Percentiles rank a stretch among this genome's conserved stretches.
Conservation (phyloP, 108 stramenopile species). For the Nitzschia putrida region DNA sequence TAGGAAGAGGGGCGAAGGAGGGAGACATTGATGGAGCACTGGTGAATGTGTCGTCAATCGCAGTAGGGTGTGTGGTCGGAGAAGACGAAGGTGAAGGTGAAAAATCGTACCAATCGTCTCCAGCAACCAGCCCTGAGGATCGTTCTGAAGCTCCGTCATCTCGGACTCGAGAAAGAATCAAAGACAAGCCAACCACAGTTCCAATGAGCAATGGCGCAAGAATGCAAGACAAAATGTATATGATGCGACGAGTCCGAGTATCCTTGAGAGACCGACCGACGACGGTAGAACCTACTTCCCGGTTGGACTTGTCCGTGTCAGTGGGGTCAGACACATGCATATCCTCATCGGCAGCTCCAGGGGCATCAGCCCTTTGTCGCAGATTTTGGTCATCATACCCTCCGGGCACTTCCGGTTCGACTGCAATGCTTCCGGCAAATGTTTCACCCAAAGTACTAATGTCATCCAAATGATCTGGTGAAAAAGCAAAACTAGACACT, state of each 20-base stretch:
- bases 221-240: neutral
- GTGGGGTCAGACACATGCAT: neutral
- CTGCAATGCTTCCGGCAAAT: neutral
- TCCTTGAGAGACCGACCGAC: neutral
- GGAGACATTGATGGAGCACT: too few species aligned
- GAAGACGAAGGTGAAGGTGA: too few species aligned
- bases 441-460: conserved; percentile 3
- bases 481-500: neutral
- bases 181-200: conserved; percentile 1
- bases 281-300: neutral
- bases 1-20: too few species aligned
- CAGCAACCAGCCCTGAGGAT: too few species aligned
- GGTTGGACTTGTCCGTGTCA: neutral
- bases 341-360: neutral
- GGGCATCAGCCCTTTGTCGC: neutral
- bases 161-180: neutral
- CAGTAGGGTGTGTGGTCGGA: too few species aligned
- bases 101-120: too few species aligned
- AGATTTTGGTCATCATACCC: neutral
- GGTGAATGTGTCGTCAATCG: too few species aligned
- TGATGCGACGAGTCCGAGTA: neutral
- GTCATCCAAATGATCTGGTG: neutral
- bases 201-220: neutral
- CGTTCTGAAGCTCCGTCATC: neutral
- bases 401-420: neutral